Evolutionary conservation across 768 basidiomycete species (phyloP).

Genomic region (Kwoniella dendrophila): DNA sequence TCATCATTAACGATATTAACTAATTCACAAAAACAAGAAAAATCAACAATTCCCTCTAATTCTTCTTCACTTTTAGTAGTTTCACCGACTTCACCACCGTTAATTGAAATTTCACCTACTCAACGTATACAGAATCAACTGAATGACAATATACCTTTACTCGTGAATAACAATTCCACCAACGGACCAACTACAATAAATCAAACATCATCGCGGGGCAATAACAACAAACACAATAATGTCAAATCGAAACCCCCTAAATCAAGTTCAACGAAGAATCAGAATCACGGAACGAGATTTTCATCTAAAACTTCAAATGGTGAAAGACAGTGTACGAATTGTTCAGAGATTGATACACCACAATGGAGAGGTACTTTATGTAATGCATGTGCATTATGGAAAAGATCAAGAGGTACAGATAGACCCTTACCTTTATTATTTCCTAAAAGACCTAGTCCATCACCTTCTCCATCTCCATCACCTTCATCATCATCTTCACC

Average conservation of each 20-base stretch:
- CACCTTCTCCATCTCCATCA: too few species aligned
- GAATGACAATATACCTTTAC: too few species aligned
- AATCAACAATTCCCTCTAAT: not conserved
- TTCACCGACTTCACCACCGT: conserved; percentile 6
- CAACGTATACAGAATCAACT: too few species aligned
- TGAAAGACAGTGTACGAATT: conserved; percentile 42
- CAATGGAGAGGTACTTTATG: conserved; percentile 42
- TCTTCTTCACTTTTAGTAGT: not conserved
- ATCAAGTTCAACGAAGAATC: not conserved
- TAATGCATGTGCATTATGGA: conserved; percentile 47
- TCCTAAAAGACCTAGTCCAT: conserved; percentile 13
- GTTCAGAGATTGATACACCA: conserved; percentile 37
- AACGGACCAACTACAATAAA: too few species aligned
- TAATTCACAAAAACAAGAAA: conserved; percentile 1
- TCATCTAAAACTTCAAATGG: conserved; percentile 16
- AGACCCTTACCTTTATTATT: conserved; percentile 37
- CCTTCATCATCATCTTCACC: not conserved
- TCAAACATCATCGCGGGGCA: not conserved
- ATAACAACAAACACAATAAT: not conserved
- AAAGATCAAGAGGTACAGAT: conserved; percentile 38
- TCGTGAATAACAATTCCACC: too few species aligned
- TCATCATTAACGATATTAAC: too few species aligned
- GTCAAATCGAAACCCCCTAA: not conserved
- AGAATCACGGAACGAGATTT: conserved; percentile 14
- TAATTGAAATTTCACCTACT: conserved; percentile 1